A percentile compares a stretch with the other conserved stretches of the same genome.
Conservation (phyloP, 345 rosid species). For the Lagerstroemia speciosa region DNA sequence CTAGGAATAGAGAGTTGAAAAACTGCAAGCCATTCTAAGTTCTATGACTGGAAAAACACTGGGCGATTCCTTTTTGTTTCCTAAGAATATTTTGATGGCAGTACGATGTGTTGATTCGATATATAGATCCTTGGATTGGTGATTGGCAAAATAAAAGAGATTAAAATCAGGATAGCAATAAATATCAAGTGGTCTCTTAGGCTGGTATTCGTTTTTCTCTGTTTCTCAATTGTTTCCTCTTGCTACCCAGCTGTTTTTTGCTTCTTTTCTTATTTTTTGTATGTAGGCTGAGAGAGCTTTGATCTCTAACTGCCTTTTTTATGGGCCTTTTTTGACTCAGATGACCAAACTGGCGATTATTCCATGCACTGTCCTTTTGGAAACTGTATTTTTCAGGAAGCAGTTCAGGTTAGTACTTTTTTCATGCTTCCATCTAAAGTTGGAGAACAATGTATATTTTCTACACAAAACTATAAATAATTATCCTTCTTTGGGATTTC, state of each 20-base stretch:
- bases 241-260: not conserved
- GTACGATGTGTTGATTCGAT: not conserved
- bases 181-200: not conserved
- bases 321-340: conserved; percentile 30
- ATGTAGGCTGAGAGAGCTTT: not conserved
- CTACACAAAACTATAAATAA: not conserved
- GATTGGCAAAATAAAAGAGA: not conserved
- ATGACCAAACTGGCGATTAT: conserved; percentile 99
- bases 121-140: not conserved
- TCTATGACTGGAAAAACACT: not conserved
- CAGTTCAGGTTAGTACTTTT: conserved; percentile 63
- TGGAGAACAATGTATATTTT: no score
- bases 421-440: not conserved
- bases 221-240: no score
- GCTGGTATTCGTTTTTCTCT: not conserved
- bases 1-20: no score
- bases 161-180: not conserved
- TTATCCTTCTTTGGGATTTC: not conserved
- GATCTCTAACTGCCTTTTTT: conserved; percentile 1
- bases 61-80: not conserved
- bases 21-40: not conserved
- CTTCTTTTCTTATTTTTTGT: not conserved
- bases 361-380: conserved; percentile 97
- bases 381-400: conserved; percentile 96
- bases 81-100: not conserved